Evolutionary conservation across 352 stramenopile genomes (phyloP), one percentile per base, ranked within the genome.

Genomic region (Phytophthora agathidicida): DNA sequence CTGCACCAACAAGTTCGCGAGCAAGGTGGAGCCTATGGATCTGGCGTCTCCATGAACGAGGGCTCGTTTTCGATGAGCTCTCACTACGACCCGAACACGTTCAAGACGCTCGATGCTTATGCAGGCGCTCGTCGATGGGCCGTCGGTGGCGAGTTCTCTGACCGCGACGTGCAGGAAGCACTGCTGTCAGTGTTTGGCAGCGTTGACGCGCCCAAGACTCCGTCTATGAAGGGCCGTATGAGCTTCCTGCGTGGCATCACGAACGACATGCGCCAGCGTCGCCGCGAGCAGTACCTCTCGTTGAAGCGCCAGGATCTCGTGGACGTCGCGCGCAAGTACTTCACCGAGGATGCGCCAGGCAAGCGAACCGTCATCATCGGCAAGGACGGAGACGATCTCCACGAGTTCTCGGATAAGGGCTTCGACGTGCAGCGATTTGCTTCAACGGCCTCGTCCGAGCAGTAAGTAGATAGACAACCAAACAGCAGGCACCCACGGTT

Each of bases 41-140:
- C 76, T 33, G 73, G 72, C 9, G 83, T 89, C 23, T 77, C 76
- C 9, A 80, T 91, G 59, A 82, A 77, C 27, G 86, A 94, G 64
- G 86, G 86, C 11, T 75, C 80, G n/a, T 89, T 94, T 56, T 75
- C 80, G 26, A 74, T 94, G 61, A 90, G 74, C 61, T 94, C 86
- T 35, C 83, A 93, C 66, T 94, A 91, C 65, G 86, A 94, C 44
- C 86, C 86, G 7, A 91, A 94, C 73, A 93, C 83, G 45, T 77
- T 75, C 46, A 73, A 83, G 67, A 94, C 86, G 45, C 72, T 94
- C 14, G 71, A 88, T 4, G 83, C 81, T 9, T 94, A 91, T 65
- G 68, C 78, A 2, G 67, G 80, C 24, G 80, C 83, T 14, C 65
- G 76, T 31, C 23, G 45, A 16, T 94, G 80, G 75, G 82, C 80